Base-by-base conservation (phyloP, 805 yeast genomes). In the Lachancea kluyveri region DNA sequence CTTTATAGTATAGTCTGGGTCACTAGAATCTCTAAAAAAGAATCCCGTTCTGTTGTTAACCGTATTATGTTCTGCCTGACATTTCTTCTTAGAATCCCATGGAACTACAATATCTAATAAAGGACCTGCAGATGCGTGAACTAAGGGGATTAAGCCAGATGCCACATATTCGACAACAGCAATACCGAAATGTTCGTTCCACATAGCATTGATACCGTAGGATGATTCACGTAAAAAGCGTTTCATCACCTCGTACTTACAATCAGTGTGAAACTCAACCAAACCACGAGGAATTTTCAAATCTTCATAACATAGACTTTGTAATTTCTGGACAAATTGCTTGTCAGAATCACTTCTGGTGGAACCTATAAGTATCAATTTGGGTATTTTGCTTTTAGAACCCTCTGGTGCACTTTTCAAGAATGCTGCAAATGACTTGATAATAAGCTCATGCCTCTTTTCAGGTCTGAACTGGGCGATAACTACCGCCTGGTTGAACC, bases 151-250 rank as follows among this genome's bases (percentile, higher is more conserved):
- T 17, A 81, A 68, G 0, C 96, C 97, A 33, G 82, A 72, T 2
- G 90, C 79, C 62, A 83, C 66, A 53, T 87, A 85, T 57, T 92
- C 99, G 6, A 92, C 98, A 4, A 92, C 90, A 1, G 95, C 90
- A 48, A 92, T 92, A 12, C 99, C 99, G 57, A 92, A 92, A 62
- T 92, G 99, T 63, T 92, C 99, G 59, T 92, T 92, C 98, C 98
- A 92, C 99, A 92, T 92, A 18, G 95, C 87, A 50, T 92, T 90
- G 23, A 92, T 64, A 4, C 98, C 98, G 48, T 74, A 77, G 16
- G 77, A 72, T 3, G 86, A 72, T 9, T 56, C 60, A 8, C 62
- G 46, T 20, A 94, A 63, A 33, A 73, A 67, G 17, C 60, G 50
- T 31, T 74, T 62, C 9, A 94, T 77, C 11, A 65, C 68, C 2